phyloP scores from a whole-genome alignment of 2,329 filamentous ascomycete species.

The Emergomyces orientalis region DNA sequence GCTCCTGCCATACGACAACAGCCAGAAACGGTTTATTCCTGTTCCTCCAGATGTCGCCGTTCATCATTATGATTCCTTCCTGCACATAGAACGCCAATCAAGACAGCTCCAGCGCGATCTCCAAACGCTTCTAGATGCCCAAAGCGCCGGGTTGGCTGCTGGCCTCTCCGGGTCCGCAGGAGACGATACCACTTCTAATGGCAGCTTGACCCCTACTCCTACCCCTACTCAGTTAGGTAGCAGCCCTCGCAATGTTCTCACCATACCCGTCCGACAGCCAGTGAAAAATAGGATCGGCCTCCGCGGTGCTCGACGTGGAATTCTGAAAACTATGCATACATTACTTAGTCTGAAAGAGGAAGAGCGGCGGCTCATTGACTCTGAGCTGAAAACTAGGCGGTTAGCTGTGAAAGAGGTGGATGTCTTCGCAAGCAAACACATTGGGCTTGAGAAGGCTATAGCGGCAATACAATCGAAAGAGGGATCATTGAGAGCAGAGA shows the following conservation, averaged over 20 bases:
- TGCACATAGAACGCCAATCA: slow-evolving; percentile 45
- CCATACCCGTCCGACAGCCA: slow-evolving; percentile 32
- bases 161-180: slow-evolving; percentile 34
- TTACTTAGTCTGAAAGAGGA: slow-evolving; percentile 49
- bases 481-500: slow-evolving; percentile 36
- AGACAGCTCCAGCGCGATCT: slow-evolving; percentile 48
- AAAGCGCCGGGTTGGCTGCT: slow-evolving; percentile 48
- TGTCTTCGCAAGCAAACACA: slow-evolving; percentile 42
- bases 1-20: neutral
- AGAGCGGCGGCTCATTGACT: slow-evolving; percentile 43
- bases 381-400: slow-evolving; percentile 38
- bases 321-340: slow-evolving; percentile 48
- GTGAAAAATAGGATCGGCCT: slow-evolving; percentile 42
- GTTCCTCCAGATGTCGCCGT: slow-evolving; percentile 25
- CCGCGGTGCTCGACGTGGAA: slow-evolving; percentile 45
- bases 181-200: slow-evolving; percentile 40
- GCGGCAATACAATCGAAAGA: slow-evolving; percentile 39
- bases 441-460: slow-evolving; percentile 44
- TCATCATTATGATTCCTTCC: slow-evolving; percentile 35
- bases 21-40: slow-evolving; percentile 16
- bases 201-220: slow-evolving; percentile 32
- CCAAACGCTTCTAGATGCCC: slow-evolving; percentile 51
- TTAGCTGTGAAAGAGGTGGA: slow-evolving; percentile 44
- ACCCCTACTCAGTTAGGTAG: slow-evolving; percentile 20
- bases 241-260: slow-evolving; percentile 27